Conservation (phyloP, 2,329 filamentous ascomycete species). For the Dissoconium aciculare region DNA sequence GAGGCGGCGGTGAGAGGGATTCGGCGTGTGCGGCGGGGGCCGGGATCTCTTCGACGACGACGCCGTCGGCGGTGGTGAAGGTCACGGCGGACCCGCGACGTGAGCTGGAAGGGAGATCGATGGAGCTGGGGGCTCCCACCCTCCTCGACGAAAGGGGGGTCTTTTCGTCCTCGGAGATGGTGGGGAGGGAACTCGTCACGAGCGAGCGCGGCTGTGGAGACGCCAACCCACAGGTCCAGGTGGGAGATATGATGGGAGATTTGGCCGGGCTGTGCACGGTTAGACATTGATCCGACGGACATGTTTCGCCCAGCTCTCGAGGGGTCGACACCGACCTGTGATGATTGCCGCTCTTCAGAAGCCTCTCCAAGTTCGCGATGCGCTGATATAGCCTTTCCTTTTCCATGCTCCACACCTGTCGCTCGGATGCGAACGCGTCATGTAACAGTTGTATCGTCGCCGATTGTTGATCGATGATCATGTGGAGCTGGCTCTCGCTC, state of each 20-base stretch:
- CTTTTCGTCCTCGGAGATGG: conserved; percentile 23
- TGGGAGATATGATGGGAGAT: conserved; percentile 21
- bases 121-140: conserved; percentile 15
- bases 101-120: conserved; percentile 12
- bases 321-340: conserved; percentile 17
- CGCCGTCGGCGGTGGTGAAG: conserved; percentile 14
- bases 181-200: conserved; percentile 16
- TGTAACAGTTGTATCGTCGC: conserved; percentile 21
- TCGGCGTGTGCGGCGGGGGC: conserved; percentile 13
- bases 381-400: conserved; percentile 20
- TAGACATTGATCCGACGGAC: conserved; percentile 4
- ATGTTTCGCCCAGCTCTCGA: conserved; percentile 3
- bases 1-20: conserved; percentile 20
- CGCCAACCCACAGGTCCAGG: conserved; percentile 9
- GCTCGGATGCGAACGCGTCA: conserved; percentile 23
- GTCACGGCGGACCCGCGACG: conserved; percentile 11
- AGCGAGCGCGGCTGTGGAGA: conserved; percentile 13
- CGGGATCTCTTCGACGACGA: conserved; percentile 21
- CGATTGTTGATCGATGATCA: conserved; percentile 23
- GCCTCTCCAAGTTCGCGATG: conserved; percentile 22
- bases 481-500: conserved; percentile 17
- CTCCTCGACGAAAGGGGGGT: conserved; percentile 14
- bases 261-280: conserved; percentile 20
- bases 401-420: conserved; percentile 23
- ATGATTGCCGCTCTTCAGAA: conserved; percentile 22